Base-by-base conservation (phyloP, 768 basidiomycete genomes). In the Boletus reticuloceps region DNA sequence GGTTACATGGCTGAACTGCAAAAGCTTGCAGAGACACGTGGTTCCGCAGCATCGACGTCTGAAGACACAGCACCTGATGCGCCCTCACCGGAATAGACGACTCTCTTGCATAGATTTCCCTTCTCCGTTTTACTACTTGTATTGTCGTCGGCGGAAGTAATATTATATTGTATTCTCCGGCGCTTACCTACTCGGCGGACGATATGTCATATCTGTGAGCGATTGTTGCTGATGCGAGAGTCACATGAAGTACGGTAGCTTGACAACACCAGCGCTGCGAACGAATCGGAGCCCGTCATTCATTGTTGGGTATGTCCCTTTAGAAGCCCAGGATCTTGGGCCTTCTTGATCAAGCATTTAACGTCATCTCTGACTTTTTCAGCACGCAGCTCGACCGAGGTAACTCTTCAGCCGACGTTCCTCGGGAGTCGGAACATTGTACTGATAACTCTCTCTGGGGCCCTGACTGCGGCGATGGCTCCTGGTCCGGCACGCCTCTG, bases 1-100 rank as follows among this genome's bases (percentile, higher is more conserved):
- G 57, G 56, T 4, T 73, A 71, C 51, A 70, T 73, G 69, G 43
- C 53, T 10, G 71, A 71, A 43, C 58, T 71, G 2, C 59, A 51
- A 27, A 70, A 66, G 22, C 66, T 66, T 29, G 59, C 64, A 22
- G 50, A 69, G 38, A 34, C 25, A 13, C 60, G 53, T 7, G 43
- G 37, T 16, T 36, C 58, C 16, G 16, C 47, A 51, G 36, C 36
- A 47, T 50, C 62, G 8, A 47, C 43, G 0, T 46, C 38, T 2
- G 47, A 43, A 42, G 34, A 53, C 25, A 53, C 53, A 39, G 32
- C 45, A 49, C 22, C 55, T 19, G 38, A 38, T 31, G 4, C 44
- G 9, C 36, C 44, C 32, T 47, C 61, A 9, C 25, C 54, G 6
- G 53, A 63, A 45, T 69, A 63, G 59, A 45, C 48, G 17, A 6